Percentiles rank a stretch among this genome's conserved stretches.
phyloP scores from a whole-genome alignment of 1,284 basidiomycete genomes.

The Hypsizygus ulmarius region DNA sequence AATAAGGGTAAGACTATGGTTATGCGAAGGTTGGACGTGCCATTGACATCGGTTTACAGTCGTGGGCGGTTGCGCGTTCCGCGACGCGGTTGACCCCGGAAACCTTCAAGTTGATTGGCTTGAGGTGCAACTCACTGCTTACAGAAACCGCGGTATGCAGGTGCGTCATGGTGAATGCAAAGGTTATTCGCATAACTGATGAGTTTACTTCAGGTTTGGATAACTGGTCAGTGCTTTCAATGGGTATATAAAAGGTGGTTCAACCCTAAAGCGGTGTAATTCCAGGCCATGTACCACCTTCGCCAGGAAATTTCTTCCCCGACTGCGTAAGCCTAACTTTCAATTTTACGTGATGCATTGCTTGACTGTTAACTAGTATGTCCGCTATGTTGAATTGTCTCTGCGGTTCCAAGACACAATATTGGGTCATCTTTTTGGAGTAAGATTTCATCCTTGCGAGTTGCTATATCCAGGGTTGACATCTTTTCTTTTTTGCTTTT shows the following conservation, averaged over 20 bases:
- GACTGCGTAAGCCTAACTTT: constrained; percentile 65
- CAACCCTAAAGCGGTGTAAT: constrained; percentile 9
- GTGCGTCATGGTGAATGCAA: constrained; percentile 32
- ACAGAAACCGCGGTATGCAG: constrained; percentile 77
- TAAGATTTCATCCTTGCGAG: constrained; percentile 35
- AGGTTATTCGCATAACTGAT: constrained; percentile 6
- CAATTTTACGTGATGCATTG: constrained; percentile 8
- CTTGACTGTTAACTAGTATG: constrained; percentile 47
- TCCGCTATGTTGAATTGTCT: constrained; percentile 80
- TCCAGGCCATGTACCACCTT: constrained; percentile 76
- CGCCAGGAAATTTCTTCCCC: constrained; percentile 78
- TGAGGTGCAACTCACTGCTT: constrained; percentile 77
- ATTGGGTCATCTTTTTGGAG: constrained; percentile 86
- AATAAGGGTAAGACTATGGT: constrained; percentile 66
- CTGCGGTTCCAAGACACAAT: constrained; percentile 89
- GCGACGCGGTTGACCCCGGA: constrained; percentile 69
- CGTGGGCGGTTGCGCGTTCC: constrained; percentile 67
- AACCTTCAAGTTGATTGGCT: constrained; percentile 90
- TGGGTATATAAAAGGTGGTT: neutral
- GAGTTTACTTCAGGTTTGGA: constrained; percentile 41
- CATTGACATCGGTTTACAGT: constrained; percentile 31
- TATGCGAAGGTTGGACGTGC: constrained; percentile 12
- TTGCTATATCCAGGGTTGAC: constrained; percentile 12
- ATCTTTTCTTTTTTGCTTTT: neutral
- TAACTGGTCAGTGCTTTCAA: constrained; percentile 35